Evolutionary conservation across 768 basidiomycete species (phyloP).

Genomic region (Boletus subparvulus): DNA sequence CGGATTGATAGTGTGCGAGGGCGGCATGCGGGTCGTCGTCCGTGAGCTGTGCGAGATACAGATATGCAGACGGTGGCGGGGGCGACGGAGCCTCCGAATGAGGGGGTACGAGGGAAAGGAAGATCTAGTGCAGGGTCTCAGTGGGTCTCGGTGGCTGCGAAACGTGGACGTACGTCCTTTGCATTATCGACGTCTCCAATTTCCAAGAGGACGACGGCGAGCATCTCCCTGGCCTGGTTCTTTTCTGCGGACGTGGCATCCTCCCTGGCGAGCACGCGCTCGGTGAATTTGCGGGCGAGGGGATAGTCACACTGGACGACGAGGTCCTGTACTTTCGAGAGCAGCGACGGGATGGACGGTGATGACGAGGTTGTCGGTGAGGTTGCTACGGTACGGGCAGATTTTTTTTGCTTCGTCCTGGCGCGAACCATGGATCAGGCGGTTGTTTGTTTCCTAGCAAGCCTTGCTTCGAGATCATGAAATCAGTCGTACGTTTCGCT

Average conservation of each 20-base stretch:
- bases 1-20: slow-evolving; percentile 75
- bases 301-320: slow-evolving; percentile 84
- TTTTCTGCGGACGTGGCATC: slow-evolving; percentile 43
- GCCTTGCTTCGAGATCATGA: too few relatives aligned
- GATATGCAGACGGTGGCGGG: slow-evolving; percentile 73
- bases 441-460: slow-evolving; percentile 26
- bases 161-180: slow-evolving; percentile 50
- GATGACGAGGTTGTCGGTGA: slow-evolving; percentile 17
- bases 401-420: slow-evolving; percentile 41
- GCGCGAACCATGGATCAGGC: slow-evolving; percentile 51
- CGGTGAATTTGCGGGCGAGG: slow-evolving; percentile 70
- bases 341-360: slow-evolving; percentile 53
- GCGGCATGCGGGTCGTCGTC: slow-evolving; percentile 75
- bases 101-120: slow-evolving; percentile 59
- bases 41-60: slow-evolving; percentile 85
- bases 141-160: not conserved
- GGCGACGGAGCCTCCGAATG: slow-evolving; percentile 55
- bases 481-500: too few relatives aligned
- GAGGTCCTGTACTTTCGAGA: slow-evolving; percentile 78
- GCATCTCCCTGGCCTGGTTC: slow-evolving; percentile 72
- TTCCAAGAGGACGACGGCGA: slow-evolving; percentile 79
- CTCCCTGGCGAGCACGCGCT: slow-evolving; percentile 64
- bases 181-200: slow-evolving; percentile 74
- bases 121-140: slow-evolving; percentile 47
- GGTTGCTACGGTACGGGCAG: slow-evolving; percentile 16